Evolutionary conservation across 257 asterid species (phyloP), one percentile per base, ranked within the genome.

Genomic region (Forsythia suspensa): DNA sequence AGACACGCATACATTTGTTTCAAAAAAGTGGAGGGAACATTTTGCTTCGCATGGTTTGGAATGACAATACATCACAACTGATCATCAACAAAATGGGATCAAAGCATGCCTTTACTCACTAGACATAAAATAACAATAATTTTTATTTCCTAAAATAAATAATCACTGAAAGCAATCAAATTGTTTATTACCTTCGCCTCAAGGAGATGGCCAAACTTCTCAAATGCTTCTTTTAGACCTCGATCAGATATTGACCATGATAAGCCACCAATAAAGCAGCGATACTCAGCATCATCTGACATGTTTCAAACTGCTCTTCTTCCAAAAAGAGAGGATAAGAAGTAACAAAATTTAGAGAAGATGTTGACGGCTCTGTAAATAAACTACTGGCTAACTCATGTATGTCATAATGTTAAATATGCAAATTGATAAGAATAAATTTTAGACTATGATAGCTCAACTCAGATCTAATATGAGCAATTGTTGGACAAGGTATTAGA

Each of bases 231-330:
- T 82, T 87, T 88, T 70, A 93, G 84, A 79, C 78, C 86, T 75
- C 94, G 89, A 80, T 93, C 97, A 85, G 97, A 83, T 63, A 91
- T 93, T 24, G 95, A 87, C 97, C 97, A 91, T 21, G 97, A 90
- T 48, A 93, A 85, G 79, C 92, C 92, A 46, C 97, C 97, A 72
- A 93, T 76, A 81, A 93, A 93, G 84, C 97, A 93, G 42, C 97
- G 92, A 78, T 81, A 93, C 80, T 93, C 97, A 85, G 39, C 86
- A 51, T 87, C 93, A n/a, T 85, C 95, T 34, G 91, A 82, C 97
- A 93, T 91, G 77, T 83, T 84, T 74, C 84, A 75, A 82, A 46
- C 83, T 72, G 77, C 37, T 80, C 76, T 77, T 57, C 81, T 46
- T 40, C 51, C 68, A 7, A 59, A 44, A 52, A 76, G 72, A 68